These are phyloP conservation scores for Lodderomyces parapsilosis DNA, from an alignment of 1,139 yeast species.

Conservation along the genomic window DNA sequence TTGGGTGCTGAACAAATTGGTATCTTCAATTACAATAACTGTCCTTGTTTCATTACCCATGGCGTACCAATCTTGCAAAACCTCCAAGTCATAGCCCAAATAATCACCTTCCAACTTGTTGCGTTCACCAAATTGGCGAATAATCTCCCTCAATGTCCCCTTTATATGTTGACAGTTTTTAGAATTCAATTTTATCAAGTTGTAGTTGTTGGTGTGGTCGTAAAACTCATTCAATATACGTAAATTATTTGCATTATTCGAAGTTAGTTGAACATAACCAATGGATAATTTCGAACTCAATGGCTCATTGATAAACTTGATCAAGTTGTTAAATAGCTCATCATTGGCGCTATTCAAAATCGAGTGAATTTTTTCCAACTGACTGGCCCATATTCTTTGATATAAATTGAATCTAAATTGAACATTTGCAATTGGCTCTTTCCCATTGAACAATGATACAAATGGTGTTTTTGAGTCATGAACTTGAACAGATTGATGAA, in stretches of 20 bases:
- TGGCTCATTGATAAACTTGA: conserved; percentile 23
- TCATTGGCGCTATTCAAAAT: conserved; percentile 40
- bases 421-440: conserved; percentile 37
- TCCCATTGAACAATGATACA: conserved; percentile 34
- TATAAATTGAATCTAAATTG: conserved; percentile 39
- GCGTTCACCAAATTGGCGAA: conserved; percentile 27
- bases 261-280: conserved; percentile 50
- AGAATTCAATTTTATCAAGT: conserved; percentile 39
- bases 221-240: conserved; percentile 45
- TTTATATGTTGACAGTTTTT: conserved; percentile 44
- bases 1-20: conserved; percentile 56
- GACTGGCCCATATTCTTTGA: conserved; percentile 38
- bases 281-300: conserved; percentile 32
- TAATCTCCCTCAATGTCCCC: conserved; percentile 36
- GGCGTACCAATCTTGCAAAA: conserved; percentile 47
- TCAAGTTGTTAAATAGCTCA: conserved; percentile 33
- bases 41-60: conserved; percentile 17
- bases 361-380: conserved; percentile 31
- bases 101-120: conserved; percentile 15
- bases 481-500: conserved; percentile 3
- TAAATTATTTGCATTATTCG: conserved; percentile 57
- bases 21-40: conserved; percentile 59
- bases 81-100: conserved; percentile 51
- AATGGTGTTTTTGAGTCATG: conserved; percentile 28
- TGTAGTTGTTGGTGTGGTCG: conserved; percentile 19